Conservation (phyloP, 1,284 basidiomycete species). For the Cryptococcus neoformans region DNA sequence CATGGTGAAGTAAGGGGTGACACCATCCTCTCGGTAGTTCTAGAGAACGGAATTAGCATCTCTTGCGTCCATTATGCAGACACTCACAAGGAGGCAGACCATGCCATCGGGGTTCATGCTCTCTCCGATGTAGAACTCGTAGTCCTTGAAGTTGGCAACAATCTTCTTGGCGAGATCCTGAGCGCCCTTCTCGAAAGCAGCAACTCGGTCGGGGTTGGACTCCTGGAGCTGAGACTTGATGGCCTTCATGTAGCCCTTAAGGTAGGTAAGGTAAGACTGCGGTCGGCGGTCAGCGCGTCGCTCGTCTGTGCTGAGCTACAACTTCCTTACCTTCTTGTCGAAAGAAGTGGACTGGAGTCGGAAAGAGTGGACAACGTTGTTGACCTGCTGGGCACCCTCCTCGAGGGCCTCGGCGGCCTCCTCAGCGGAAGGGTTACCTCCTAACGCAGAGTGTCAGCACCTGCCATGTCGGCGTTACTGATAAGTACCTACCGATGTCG, state of each 20-base stretch:
- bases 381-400: slow-evolving; percentile 71
- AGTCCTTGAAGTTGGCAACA: slow-evolving; percentile 75
- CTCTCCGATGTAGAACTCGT: slow-evolving; percentile 72
- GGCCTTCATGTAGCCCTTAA: slow-evolving; percentile 90
- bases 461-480: not conserved
- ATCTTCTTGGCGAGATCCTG: slow-evolving; percentile 79
- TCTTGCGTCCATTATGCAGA: not conserved
- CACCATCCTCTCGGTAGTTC: slow-evolving; percentile 58
- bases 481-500: slow-evolving; percentile 70
- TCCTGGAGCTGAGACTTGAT: slow-evolving; percentile 64
- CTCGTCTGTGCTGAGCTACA: not conserved
- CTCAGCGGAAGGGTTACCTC: slow-evolving; percentile 88
- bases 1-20: slow-evolving; percentile 78
- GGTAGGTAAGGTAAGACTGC: slow-evolving; percentile 67
- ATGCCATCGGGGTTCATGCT: slow-evolving; percentile 83
- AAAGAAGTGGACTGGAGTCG: slow-evolving; percentile 79
- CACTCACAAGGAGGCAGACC: slow-evolving; percentile 69
- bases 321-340: slow-evolving; percentile 71
- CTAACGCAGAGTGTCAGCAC: slow-evolving; percentile 48
- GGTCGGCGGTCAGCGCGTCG: not conserved
- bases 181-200: slow-evolving; percentile 82
- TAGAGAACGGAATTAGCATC: slow-evolving; percentile 7
- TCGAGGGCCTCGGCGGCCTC: slow-evolving; percentile 80
- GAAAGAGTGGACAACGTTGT: slow-evolving; percentile 93
- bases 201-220: slow-evolving; percentile 65